These are phyloP conservation scores for Eimeria zaria DNA, from an alignment of 169 alveolate species.

Conservation along the genomic window DNA sequence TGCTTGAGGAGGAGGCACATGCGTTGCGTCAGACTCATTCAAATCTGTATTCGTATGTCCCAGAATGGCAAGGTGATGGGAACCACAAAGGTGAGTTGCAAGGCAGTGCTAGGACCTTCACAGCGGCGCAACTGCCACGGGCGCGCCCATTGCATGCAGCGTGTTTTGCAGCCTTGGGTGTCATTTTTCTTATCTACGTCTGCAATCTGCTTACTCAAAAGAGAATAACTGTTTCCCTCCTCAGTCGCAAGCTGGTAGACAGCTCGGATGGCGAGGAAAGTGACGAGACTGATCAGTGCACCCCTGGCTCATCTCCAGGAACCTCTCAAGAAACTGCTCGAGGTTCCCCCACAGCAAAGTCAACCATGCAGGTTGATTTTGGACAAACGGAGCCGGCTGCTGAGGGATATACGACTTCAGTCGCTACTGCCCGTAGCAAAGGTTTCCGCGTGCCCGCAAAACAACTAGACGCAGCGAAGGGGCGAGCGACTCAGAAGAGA, in stretches of 20 bases:
- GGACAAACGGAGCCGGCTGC: not conserved
- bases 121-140: not conserved
- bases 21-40: not conserved
- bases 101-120: not conserved
- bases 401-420: not conserved
- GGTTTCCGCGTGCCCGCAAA: not conserved
- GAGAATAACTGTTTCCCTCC: not conserved
- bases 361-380: not conserved
- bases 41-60: not conserved
- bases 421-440: not conserved
- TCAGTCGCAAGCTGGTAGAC: conserved; percentile 3
- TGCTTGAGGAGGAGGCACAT: not conserved
- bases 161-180: not conserved
- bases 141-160: not conserved
- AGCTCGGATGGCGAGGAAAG: not conserved
- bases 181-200: not conserved
- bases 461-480: not conserved
- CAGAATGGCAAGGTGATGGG: not conserved
- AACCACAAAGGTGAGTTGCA: not conserved
- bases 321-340: not conserved
- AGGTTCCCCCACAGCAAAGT: not conserved
- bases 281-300: not conserved
- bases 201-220: not conserved
- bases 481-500: not conserved
- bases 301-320: not conserved